phyloP scores from a whole-genome alignment of 139 green algal genomes.

The Asterochloris erici region DNA sequence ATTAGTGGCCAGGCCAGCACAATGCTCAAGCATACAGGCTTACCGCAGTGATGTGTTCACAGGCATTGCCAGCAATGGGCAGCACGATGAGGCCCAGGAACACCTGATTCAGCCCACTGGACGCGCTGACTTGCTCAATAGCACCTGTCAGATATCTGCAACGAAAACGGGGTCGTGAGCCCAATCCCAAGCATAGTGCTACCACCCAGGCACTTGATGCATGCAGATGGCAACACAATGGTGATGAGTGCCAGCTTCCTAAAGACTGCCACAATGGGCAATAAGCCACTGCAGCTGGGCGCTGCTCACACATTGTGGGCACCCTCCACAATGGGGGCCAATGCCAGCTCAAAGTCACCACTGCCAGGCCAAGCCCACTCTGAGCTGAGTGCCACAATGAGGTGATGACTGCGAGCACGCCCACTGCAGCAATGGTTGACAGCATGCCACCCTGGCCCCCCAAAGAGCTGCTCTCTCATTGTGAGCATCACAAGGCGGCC shows the following conservation, averaged over 20 bases:
- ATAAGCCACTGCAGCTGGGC: background rate
- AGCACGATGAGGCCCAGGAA: constrained; percentile 85
- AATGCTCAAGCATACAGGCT: too few species aligned
- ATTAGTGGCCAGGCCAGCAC: too few species aligned
- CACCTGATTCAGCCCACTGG: constrained; percentile 59
- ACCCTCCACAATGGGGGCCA: too few species aligned
- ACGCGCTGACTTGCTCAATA: constrained; percentile 65
- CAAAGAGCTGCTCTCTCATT: too few species aligned
- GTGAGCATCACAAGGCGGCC: too few species aligned
- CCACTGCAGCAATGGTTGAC: constrained; percentile 50
- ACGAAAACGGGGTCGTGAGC: background rate
- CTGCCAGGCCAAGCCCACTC: constrained; percentile 41
- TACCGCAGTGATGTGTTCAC: constrained; percentile 82
- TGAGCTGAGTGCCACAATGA: constrained; percentile 64
- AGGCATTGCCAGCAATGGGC: constrained; percentile 87
- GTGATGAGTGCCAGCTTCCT: constrained; percentile 59
- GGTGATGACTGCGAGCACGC: constrained; percentile 52
- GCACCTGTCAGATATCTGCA: constrained; percentile 64
- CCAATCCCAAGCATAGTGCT: background rate
- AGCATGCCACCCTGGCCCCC: constrained; percentile 26
- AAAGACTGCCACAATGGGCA: constrained; percentile 58
- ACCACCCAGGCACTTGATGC: background rate
- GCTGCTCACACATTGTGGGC: too few species aligned
- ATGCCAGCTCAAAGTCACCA: too few species aligned
- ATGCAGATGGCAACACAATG: constrained; percentile 61